phyloP scores from a whole-genome alignment of 805 yeast genomes.

The Saccharomycopsis fermentans region DNA sequence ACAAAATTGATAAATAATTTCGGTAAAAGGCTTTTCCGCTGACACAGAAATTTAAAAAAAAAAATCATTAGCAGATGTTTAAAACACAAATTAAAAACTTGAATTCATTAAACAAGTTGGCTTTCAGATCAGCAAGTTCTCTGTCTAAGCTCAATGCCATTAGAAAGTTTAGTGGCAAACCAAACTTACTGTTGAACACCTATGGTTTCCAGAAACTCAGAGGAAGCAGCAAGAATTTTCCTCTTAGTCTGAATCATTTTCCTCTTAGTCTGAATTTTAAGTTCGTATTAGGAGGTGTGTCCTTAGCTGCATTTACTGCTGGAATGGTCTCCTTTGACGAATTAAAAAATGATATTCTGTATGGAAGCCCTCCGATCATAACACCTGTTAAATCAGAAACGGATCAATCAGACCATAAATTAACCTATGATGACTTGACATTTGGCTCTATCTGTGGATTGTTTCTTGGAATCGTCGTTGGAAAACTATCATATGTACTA shows the following conservation, averaged over 20 bases:
- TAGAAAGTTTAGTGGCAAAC: neutral
- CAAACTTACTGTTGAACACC: neutral
- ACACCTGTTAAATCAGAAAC: neutral
- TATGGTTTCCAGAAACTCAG: neutral
- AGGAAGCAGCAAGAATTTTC: neutral
- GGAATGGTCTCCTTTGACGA: neutral
- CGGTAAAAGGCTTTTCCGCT: too few species aligned
- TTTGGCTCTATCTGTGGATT: constrained; percentile 53
- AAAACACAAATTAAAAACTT: neutral
- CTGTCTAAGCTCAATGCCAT: neutral
- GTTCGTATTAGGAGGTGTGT: neutral
- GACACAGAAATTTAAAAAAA: too few species aligned
- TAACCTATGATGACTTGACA: constrained; percentile 48
- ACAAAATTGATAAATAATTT: too few species aligned
- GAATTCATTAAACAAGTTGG: neutral
- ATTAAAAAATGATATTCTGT: neutral
- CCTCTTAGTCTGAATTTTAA: neutral
- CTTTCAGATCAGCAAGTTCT: neutral
- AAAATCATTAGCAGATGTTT: neutral
- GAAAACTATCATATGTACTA: constrained; percentile 46
- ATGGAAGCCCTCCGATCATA: neutral
- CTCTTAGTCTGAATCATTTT: neutral
- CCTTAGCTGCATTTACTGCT: neutral
- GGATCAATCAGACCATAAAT: constrained; percentile 27
- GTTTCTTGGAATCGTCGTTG: constrained; percentile 45